Evolutionary conservation across 2,329 filamentous ascomycete species (phyloP).

Genomic region (Aschersonia sp.): DNA sequence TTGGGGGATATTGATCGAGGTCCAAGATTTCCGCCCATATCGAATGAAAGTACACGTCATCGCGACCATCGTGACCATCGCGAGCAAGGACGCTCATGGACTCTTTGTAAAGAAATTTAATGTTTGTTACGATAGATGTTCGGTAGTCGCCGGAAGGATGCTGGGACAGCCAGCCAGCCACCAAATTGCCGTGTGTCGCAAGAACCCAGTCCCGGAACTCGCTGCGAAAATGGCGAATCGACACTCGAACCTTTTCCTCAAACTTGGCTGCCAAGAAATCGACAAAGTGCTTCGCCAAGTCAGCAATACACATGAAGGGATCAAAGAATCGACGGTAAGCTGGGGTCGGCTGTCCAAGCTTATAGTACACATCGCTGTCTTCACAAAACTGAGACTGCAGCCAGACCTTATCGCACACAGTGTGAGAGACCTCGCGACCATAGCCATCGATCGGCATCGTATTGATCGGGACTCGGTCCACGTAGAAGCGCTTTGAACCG

Average conservation of each 20-base stretch:
- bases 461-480: constrained; percentile 40
- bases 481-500: constrained; percentile 27
- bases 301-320: constrained; percentile 56
- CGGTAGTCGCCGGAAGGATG: constrained; percentile 45
- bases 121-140: constrained; percentile 40
- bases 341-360: constrained; percentile 35
- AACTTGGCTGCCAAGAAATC: constrained; percentile 40
- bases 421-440: constrained; percentile 29
- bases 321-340: constrained; percentile 49
- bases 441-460: constrained; percentile 54
- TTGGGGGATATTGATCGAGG: constrained; percentile 17
- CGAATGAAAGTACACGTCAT: constrained; percentile 18
- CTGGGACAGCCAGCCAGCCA: constrained; percentile 35
- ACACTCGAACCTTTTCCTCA: constrained; percentile 19
- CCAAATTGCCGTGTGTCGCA: constrained; percentile 24
- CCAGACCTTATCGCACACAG: constrained; percentile 43
- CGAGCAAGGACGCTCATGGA: constrained; percentile 29
- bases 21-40: constrained; percentile 39
- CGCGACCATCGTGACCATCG: not conserved
- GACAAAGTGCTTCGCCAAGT: constrained; percentile 56
- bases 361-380: constrained; percentile 43
- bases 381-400: constrained; percentile 39
- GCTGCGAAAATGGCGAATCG: constrained; percentile 39
- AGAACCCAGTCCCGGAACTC: constrained; percentile 44
- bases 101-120: constrained; percentile 53